Percentiles rank a stretch among this genome's conserved stretches.
These are phyloP conservation scores for Alisma plantagoaquatica DNA, from an alignment of 106 monocot species.

Conservation along the genomic window DNA sequence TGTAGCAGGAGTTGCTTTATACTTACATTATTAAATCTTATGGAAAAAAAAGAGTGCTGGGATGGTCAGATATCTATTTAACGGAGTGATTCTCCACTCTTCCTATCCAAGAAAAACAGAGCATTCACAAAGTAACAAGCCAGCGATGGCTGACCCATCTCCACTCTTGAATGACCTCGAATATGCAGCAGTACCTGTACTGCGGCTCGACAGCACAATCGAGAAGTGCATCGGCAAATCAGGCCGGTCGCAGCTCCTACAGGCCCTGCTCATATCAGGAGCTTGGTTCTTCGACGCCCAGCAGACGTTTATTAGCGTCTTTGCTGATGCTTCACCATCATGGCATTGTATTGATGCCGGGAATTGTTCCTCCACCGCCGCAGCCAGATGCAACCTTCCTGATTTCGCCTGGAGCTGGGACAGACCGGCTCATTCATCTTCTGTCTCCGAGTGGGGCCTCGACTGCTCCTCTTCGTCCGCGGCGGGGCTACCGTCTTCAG, in stretches of 20 bases:
- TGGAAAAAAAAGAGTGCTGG: no score
- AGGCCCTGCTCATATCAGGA: constrained; percentile 21
- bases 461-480: constrained; percentile 30
- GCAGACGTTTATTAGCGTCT: constrained; percentile 62
- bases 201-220: constrained; percentile 27
- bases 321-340: constrained; percentile 36
- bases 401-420: constrained; percentile 44
- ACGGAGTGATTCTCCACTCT: no score
- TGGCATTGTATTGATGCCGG: constrained; percentile 41
- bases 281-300: constrained; percentile 54
- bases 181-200: neutral
- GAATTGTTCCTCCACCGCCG: constrained; percentile 4
- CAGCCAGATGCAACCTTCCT: constrained; percentile 24
- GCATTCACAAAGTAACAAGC: no score
- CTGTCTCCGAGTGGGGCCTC: constrained; percentile 55
- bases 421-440: constrained; percentile 15
- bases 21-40: no score
- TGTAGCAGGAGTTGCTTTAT: no score
- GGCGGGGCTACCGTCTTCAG: constrained; percentile 35
- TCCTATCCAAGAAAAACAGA: no score
- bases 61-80: no score
- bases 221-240: constrained; percentile 23
- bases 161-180: neutral
- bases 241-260: constrained; percentile 14
- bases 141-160: neutral